Evolutionary conservation across 169 alveolate species (phyloP).

Genomic region (Eimeria praecox): DNA sequence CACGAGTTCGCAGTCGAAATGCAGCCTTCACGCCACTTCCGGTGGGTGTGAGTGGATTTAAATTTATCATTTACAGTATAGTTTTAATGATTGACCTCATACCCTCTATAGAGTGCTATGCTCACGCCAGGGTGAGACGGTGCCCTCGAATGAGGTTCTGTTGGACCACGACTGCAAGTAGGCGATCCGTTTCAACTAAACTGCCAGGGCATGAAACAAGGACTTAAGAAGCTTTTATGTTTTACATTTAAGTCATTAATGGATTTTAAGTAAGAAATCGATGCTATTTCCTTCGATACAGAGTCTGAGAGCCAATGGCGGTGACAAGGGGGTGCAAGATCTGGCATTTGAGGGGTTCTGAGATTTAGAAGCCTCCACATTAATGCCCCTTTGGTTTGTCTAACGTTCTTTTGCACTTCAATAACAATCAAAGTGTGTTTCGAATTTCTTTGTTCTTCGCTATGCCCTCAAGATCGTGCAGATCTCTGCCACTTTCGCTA

Average conservation of each 20-base stretch:
- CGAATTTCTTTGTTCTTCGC: too few relatives aligned
- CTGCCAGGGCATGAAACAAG: background rate
- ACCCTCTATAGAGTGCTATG: background rate
- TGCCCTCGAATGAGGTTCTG: background rate
- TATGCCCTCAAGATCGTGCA: too few relatives aligned
- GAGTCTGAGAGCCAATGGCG: background rate
- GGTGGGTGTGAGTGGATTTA: too few relatives aligned
- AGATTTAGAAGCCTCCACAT: background rate
- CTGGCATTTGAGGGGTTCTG: background rate
- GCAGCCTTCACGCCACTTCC: background rate
- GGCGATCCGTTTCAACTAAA: background rate
- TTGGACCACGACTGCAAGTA: background rate
- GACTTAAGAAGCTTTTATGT: background rate
- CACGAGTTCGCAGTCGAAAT: background rate
- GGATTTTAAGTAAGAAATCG: background rate
- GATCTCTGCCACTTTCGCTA: background rate
- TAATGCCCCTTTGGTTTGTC: background rate
- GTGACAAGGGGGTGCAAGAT: background rate
- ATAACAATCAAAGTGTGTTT: background rate
- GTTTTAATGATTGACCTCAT: accelerated
- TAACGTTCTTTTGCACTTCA: background rate
- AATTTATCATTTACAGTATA: background rate
- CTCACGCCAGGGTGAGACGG: background rate
- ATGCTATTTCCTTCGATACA: background rate
- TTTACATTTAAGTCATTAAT: background rate